phyloP scores from a whole-genome alignment of 306 rosid genomes.

The Fragaria ananassa region DNA sequence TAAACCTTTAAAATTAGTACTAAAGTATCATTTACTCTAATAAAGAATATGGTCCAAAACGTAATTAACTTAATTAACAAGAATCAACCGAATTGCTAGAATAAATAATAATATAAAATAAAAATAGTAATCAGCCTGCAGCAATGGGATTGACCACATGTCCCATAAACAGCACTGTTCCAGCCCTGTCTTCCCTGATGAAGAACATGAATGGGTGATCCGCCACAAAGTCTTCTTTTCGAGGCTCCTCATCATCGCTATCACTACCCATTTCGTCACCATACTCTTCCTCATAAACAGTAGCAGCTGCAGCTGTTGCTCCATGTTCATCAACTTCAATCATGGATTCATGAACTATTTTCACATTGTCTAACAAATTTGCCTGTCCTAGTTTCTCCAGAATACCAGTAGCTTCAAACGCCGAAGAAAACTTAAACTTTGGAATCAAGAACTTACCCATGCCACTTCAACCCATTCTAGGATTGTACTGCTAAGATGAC shows the following conservation, averaged over 20 bases:
- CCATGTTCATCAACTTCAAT: background rate
- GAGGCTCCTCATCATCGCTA: background rate
- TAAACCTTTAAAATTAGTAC: too few relatives aligned
- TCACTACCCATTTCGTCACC: too few relatives aligned
- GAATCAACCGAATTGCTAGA: too few relatives aligned
- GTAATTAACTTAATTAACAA: too few relatives aligned
- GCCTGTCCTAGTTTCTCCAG: background rate
- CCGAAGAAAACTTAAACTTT: background rate
- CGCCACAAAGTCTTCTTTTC: background rate
- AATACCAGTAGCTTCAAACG: background rate
- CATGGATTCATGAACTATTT: background rate
- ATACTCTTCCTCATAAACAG: background rate
- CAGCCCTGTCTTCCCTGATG: background rate
- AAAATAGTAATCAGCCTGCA: background rate
- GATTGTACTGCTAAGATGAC: background rate
- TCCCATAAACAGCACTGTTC: background rate
- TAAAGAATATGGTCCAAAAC: too few relatives aligned
- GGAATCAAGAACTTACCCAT: background rate
- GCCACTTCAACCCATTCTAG: background rate
- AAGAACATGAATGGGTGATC: background rate
- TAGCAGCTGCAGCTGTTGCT: background rate
- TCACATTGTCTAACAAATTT: too few relatives aligned
- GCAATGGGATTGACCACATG: background rate
- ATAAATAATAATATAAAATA: too few relatives aligned
- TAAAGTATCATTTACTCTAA: too few relatives aligned